These are phyloP conservation scores for Colletotrichum abscissum DNA, from an alignment of 2,329 filamentous ascomycete genomes.

Conservation along the genomic window DNA sequence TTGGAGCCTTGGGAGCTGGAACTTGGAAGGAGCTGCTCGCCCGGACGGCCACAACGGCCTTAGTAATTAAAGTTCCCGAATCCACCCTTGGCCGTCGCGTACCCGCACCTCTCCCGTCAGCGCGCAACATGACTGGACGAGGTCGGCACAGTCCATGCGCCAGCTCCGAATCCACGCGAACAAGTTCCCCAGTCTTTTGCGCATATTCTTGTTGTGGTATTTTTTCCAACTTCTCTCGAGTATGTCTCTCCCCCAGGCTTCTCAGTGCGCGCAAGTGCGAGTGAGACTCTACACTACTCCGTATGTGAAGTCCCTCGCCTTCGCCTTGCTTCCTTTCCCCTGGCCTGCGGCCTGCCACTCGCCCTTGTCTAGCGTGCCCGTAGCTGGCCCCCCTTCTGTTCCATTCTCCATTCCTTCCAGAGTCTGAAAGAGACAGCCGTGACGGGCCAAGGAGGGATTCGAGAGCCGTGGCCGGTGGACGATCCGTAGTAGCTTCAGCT, in stretches of 20 bases:
- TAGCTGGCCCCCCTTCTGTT: constrained; percentile 20
- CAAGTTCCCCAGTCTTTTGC: constrained; percentile 22
- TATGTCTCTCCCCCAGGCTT: not conserved
- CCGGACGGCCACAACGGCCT: constrained; percentile 14
- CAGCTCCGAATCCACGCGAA: constrained; percentile 37
- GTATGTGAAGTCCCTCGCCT: not conserved
- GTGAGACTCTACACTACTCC: not conserved
- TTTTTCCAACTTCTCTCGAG: not conserved
- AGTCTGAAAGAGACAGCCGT: constrained; percentile 1
- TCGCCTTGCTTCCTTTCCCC: not conserved
- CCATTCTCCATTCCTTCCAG: constrained; percentile 31
- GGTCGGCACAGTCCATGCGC: constrained; percentile 9
- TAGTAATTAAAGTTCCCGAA: constrained; percentile 36
- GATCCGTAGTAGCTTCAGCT: not conserved
- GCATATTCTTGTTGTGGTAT: not conserved
- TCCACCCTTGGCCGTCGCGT: constrained; percentile 24
- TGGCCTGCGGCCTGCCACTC: constrained; percentile 8
- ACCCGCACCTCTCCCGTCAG: not conserved
- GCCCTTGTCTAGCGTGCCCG: constrained; percentile 24
- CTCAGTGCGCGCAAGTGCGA: not conserved
- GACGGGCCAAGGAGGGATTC: too few species aligned
- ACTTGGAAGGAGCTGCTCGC: not conserved
- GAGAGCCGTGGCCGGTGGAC: constrained; percentile 3
- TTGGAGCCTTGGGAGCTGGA: too few species aligned
- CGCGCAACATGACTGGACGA: constrained; percentile 2